Evolutionary conservation across 2,329 filamentous ascomycete species (phyloP).

Genomic region (Hypoxylon sp.): DNA sequence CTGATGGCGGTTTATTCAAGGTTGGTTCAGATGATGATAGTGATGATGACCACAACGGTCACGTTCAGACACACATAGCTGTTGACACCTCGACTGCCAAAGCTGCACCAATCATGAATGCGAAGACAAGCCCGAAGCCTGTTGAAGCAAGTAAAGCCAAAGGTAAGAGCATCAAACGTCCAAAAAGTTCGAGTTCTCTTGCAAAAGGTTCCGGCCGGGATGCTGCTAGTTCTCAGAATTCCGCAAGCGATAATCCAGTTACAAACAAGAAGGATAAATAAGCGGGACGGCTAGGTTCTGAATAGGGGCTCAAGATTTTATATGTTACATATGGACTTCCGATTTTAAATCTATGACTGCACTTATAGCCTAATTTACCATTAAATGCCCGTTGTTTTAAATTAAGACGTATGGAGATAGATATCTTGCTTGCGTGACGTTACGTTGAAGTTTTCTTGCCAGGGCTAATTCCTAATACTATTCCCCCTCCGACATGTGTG

Average conservation of each 20-base stretch:
- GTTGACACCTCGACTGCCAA: not conserved
- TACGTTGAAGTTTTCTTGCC: no score
- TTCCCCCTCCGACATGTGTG: no score
- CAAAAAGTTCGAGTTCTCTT: not conserved
- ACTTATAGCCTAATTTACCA: no score
- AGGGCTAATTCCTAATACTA: no score
- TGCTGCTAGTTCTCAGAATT: not conserved
- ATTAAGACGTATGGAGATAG: no score
- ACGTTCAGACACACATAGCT: not conserved
- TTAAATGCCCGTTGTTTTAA: no score
- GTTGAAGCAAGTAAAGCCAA: not conserved
- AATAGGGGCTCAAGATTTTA: not conserved
- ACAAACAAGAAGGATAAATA: not conserved
- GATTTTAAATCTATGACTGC: no score
- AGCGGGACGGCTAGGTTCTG: not conserved
- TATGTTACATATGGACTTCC: not conserved
- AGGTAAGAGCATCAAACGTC: not conserved
- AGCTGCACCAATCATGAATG: slow-evolving; percentile 5
- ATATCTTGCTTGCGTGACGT: no score
- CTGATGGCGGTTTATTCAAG: not conserved
- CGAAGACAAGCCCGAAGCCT: not conserved
- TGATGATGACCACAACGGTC: not conserved
- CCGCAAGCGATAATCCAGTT: not conserved
- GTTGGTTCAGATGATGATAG: not conserved
- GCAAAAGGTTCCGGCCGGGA: not conserved